These are phyloP conservation scores for Nannizziopsis arthrosporioides DNA, from an alignment of 2,329 filamentous ascomycete species.

Conservation along the genomic window DNA sequence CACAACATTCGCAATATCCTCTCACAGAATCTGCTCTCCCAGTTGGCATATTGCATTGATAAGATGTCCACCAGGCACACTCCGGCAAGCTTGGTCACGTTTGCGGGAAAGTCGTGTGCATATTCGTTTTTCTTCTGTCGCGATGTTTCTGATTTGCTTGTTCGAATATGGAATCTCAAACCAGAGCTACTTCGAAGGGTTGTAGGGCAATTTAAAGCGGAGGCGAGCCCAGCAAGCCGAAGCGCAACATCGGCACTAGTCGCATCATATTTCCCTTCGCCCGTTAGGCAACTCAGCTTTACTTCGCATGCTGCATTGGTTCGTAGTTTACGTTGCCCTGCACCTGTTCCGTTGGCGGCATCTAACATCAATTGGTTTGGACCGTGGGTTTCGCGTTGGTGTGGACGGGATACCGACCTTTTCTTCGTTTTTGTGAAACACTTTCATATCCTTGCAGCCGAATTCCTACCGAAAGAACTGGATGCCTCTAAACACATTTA, in stretches of 20 bases:
- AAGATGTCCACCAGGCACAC: conserved; percentile 72
- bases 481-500: conserved; percentile 48
- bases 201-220: conserved; percentile 55
- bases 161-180: conserved; percentile 67
- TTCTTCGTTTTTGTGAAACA: conserved; percentile 89
- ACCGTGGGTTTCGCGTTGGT: conserved; percentile 75
- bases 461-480: conserved; percentile 51
- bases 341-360: conserved; percentile 55
- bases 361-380: conserved; percentile 73
- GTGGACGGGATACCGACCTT: conserved; percentile 73
- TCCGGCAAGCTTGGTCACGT: conserved; percentile 61
- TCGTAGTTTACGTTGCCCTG: conserved; percentile 51
- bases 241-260: conserved; percentile 48
- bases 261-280: conserved; percentile 56
- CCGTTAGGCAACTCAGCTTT: conserved; percentile 51
- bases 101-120: conserved; percentile 80
- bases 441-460: conserved; percentile 66
- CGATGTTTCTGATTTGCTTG: conserved; percentile 69
- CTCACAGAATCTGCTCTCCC: conserved; percentile 64
- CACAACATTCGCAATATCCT: conserved; percentile 86
- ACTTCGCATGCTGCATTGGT: conserved; percentile 50
- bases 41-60: conserved; percentile 78
- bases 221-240: conserved; percentile 42
- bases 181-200: conserved; percentile 59
- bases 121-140: conserved; percentile 91